Evolutionary conservation across 2,329 filamentous ascomycete genomes (phyloP), one percentile per base, ranked within the genome.

Genomic region (Sclerotinia sclerotiorum): DNA sequence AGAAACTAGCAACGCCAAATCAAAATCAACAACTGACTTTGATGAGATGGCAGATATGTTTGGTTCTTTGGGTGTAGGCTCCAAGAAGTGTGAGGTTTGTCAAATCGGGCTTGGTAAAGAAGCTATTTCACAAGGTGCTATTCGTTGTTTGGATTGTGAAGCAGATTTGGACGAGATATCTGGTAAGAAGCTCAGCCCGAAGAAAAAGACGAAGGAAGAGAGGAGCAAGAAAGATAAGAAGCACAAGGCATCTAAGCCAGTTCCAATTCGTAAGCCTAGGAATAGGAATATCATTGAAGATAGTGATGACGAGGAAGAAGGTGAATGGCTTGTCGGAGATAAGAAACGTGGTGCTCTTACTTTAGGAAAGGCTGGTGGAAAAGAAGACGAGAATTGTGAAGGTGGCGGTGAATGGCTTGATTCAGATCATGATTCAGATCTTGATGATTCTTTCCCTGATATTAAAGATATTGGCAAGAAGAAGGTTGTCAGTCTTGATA

Each of bases 41-140:
- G 94, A 98, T 77, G 89, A 88, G 42, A 87, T 99, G 76, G 91
- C 93, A 0, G 90, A 95, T 75, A 84, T 97, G 75, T 90, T 99
- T 76, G 92, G 93, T 3, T 92, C 90, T 1, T 86, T 99, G 75
- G 92, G 87, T 69, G 74, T 78, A 63, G 75, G 72, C 57, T 70
- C 73, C 17, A 78, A 76, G 73, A 79, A 75, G 69, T 78, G 76
- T 58, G 77, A 77, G 63, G 73, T 76, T 56, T 79, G 73, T 35
- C 75, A 77, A 69, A 65, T 76, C 39, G 74, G 76, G 24, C 71
- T 79, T 21, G 72, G 72, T 49, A 75, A 76, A 63, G 69, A 73
- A 54, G 74, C 72, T 52, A 67, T 73, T 24, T 71, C 70, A 42
- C 76, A 79, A 35, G 86, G 85, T 29, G 81, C 81, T 21, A 84